These are phyloP conservation scores for Cyathus striatus DNA, from an alignment of 768 basidiomycete genomes.

Conservation along the genomic window DNA sequence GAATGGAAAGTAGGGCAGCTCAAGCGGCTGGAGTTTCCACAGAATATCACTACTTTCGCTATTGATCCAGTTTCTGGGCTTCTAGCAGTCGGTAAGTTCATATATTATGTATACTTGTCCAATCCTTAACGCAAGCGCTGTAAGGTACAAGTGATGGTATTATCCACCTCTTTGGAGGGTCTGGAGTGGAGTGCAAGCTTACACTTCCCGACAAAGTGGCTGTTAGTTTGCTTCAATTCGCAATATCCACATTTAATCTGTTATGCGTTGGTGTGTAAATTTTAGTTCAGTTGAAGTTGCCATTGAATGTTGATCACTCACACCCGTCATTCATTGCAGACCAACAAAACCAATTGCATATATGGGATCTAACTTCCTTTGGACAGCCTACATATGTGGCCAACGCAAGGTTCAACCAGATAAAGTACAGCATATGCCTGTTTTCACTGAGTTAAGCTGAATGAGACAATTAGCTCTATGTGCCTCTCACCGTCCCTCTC, in stretches of 20 bases:
- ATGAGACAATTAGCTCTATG: neutral
- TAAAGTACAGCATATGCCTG: constrained; percentile 25
- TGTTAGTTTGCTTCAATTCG: constrained; percentile 62
- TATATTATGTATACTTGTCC: constrained; percentile 2
- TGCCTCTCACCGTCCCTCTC: neutral
- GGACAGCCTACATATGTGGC: constrained; percentile 49
- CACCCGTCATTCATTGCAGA: constrained; percentile 40
- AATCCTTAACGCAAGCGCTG: neutral
- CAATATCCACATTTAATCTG: constrained; percentile 46
- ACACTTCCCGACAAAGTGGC: constrained; percentile 36
- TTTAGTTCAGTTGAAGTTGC: too few species aligned
- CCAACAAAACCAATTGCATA: constrained; percentile 45
- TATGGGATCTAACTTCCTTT: constrained; percentile 54
- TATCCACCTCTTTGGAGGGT: constrained; percentile 63
- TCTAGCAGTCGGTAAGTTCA: constrained; percentile 58
- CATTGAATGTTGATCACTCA: too few species aligned
- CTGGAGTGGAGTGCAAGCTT: constrained; percentile 54
- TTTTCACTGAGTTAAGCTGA: neutral
- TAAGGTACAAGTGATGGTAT: constrained; percentile 60
- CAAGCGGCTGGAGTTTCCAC: constrained; percentile 41
- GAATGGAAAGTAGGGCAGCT: constrained; percentile 56
- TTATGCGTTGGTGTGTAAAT: constrained; percentile 61
- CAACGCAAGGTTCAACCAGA: constrained; percentile 43
- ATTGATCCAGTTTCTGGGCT: constrained; percentile 56
- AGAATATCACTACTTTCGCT: constrained; percentile 48